Evolutionary conservation across 768 basidiomycete genomes (phyloP).

Genomic region (Cyathus striatus): DNA sequence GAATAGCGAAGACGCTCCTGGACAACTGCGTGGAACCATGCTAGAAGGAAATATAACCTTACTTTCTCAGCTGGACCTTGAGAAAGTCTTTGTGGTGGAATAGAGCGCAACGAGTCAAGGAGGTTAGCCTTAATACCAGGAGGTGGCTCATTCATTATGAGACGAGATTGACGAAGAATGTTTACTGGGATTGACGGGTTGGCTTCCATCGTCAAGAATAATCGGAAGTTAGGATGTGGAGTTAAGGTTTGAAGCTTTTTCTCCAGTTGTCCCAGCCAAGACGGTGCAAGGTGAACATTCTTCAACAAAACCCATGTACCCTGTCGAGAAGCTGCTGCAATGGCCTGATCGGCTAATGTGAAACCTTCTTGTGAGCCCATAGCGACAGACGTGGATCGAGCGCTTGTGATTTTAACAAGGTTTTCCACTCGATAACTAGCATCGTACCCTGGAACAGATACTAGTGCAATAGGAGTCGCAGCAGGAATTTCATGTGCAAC

Average conservation of each 20-base stretch:
- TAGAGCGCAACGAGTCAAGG: conserved; percentile 78
- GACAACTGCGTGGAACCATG: conserved; percentile 98
- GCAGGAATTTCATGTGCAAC: conserved; percentile 77
- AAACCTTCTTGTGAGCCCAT: conserved; percentile 99
- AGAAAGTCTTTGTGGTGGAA: conserved; percentile 63
- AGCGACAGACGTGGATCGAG: conserved; percentile 84
- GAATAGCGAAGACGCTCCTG: conserved; percentile 96
- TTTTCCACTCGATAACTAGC: conserved; percentile 96
- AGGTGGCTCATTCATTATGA: conserved; percentile 98
- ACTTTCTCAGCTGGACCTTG: conserved; percentile 92
- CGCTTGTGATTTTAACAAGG: conserved; percentile 71
- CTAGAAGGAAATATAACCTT: conserved; percentile 90
- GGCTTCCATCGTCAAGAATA: conserved; percentile 98
- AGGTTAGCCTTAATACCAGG: conserved; percentile 97
- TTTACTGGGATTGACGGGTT: conserved; percentile 94
- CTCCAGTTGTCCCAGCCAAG: conserved; percentile 94
- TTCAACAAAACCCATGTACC: conserved; percentile 97
- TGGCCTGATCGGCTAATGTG: conserved; percentile 91
- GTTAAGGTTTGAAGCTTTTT: conserved; percentile 93
- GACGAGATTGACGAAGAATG: conserved; percentile 90
- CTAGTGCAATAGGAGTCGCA: conserved; percentile 79
- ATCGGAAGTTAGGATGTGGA: conserved; percentile 86
- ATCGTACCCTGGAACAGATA: conserved; percentile 95
- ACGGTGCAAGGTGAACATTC: conserved; percentile 94
- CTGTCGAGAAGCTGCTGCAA: conserved; percentile 85